Base-by-base conservation (phyloP, 2,329 filamentous ascomycete genomes). In the Immersiporthe knoxdaviesiana region DNA sequence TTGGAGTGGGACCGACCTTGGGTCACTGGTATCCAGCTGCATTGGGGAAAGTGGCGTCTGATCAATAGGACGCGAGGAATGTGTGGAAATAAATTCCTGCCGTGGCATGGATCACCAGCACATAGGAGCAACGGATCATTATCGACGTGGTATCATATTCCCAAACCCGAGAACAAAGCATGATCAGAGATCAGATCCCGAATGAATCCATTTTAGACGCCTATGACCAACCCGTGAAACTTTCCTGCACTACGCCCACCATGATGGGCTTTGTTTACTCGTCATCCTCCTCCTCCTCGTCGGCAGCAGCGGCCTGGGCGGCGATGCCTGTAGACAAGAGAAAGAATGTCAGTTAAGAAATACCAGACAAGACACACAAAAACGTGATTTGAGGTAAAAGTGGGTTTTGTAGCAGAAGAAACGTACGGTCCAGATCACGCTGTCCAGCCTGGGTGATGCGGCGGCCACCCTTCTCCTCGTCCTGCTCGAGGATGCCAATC, bases 381-480 rank as follows among this genome's bases (percentile, higher is more conserved):
- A 39, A 4, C 3, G 7, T 8, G 21, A 14, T 0, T 14, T 24
- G 3, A 8, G 7, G 7, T 1, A 7, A 35, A n/a, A n/a, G 16
- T 24, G 12, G 11, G n/a, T n/a, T 41, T 16, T 10, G 5, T 10
- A 16, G 32, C 18, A 41, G 59, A 10, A 21, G n/a, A n/a, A 62
- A 81, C 83, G 72, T 81, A 86, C 89, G 95, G 88, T 98, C 96
- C 89, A 99, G 89, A 92, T 99, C 96, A 88, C 96, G 93, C 90
- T 97, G 94, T 81, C 96, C 96, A 80, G 90, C 90, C 89, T 98
- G 94, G 79, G 96, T 98, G 86, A 99, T 98, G 84, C 96, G 91
- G 81, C 96, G 93, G 80, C 96, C 96, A 84, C 96, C 96, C 90
- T 97, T 97, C 77, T 98, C 95, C 89, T 97, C 95, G 79, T 97